Evolutionary conservation across 768 basidiomycete genomes (phyloP), one percentile per base, ranked within the genome.

Genomic region (Psilocybe cyanescens): DNA sequence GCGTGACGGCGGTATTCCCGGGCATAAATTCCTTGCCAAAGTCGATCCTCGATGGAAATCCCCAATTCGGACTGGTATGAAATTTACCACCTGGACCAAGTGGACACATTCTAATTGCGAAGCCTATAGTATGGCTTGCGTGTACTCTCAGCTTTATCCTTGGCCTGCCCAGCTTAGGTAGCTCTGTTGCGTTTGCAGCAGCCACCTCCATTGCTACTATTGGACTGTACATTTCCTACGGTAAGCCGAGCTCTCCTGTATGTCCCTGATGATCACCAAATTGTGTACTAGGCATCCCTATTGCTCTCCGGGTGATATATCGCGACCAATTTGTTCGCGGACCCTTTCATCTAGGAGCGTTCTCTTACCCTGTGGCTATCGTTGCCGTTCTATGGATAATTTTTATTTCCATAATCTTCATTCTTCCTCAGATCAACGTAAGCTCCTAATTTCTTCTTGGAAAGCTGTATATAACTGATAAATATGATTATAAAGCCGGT

Each of bases 201-300:
- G 82, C 82, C 0, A 84, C 83, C 0, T 82, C 81, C 2, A 90
- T 90, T 54, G 87, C 89, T 0, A 90, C 90, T 0, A 91, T 91
- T 58, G 91, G 90, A 0, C 75, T 91, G 9, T 92, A 92, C 67
- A 88, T 89, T 33, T 90, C 87, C 0, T 94, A 92, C 68, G 88
- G 87, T 83, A 59, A 30, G 77, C 66, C 8, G 37, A 3, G 17
- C 31, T 57, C n/a, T 30, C 30, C 19, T 8, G 8, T 8, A 11
- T 17, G 37, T 30, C 3, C 11, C 28, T 17, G 16, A 9, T 8
- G 19, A n/a, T 48, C 9, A 59, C 41, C 30, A 29, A 17, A 17
- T 24, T 17, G 11, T 28, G 24, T 31, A 29, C 5, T 62, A 86
- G 87, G 78, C 14, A 86, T 92, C 17, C 91, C 91, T 0, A 91